Evolutionary conservation across 768 basidiomycete genomes (phyloP).

Genomic region (Tephrocybe sp.): DNA sequence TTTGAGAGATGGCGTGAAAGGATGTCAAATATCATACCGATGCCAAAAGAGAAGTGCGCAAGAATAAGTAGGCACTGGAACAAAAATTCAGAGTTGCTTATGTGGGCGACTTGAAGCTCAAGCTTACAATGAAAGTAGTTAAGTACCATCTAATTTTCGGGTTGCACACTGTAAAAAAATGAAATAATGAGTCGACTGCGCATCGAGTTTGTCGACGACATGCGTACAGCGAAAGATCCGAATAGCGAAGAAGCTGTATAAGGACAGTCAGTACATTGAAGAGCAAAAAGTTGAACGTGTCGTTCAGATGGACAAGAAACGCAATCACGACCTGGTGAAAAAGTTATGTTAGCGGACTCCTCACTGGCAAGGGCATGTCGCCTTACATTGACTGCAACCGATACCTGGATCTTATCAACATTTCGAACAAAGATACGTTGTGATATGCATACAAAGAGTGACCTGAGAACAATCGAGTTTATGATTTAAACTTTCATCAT

Average conservation of each 20-base stretch:
- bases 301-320: constrained; percentile 32
- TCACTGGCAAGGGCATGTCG: background rate
- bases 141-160: constrained; percentile 31
- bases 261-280: background rate
- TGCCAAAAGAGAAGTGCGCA: constrained; percentile 35
- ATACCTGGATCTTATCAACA: constrained; percentile 18
- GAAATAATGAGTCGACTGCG: background rate
- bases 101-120: background rate
- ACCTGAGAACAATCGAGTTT: constrained; percentile 21
- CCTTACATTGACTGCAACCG: constrained; percentile 26
- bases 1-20: background rate
- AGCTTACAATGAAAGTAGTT: constrained; percentile 28
- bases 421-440: background rate
- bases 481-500: background rate
- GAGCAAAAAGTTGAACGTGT: background rate
- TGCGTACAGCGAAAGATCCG: constrained; percentile 31
- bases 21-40: constrained; percentile 27
- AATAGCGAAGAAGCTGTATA: constrained; percentile 30
- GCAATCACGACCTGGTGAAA: constrained; percentile 25
- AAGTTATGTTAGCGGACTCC: background rate
- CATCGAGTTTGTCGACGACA: background rate
- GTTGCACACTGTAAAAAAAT: constrained; percentile 28
- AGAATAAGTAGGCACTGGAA: constrained; percentile 24
- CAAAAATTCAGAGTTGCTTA: background rate
- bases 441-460: constrained; percentile 30